phyloP scores from a whole-genome alignment of 345 rosid genomes.

The Lumnitzera racemosa region DNA sequence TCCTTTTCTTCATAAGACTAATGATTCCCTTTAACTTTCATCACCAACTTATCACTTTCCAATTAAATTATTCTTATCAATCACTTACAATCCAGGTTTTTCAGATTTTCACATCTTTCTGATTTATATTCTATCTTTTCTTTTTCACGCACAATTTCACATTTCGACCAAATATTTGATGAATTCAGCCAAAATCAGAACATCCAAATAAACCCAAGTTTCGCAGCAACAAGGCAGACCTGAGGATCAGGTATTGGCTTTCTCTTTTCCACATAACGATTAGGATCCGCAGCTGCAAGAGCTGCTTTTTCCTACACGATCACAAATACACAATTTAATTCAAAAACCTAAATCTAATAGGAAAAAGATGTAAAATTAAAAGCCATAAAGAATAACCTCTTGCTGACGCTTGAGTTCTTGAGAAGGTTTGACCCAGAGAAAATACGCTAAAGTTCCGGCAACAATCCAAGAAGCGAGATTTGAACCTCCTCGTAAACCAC shows the following conservation, averaged over 20 bases:
- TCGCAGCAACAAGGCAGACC: slow-evolving; percentile 23
- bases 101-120: too few relatives aligned
- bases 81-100: too few relatives aligned
- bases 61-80: too few relatives aligned
- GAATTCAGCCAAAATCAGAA: too few relatives aligned
- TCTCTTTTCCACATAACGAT: slow-evolving; percentile 61
- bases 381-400: slow-evolving; percentile 29
- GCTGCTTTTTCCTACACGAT: slow-evolving; percentile 58
- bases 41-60: too few relatives aligned
- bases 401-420: slow-evolving; percentile 81
- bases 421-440: slow-evolving; percentile 88
- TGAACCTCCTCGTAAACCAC: slow-evolving; percentile 73
- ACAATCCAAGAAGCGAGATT: slow-evolving; percentile 85
- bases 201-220: too few relatives aligned
- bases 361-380: not conserved
- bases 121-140: too few relatives aligned
- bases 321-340: not conserved
- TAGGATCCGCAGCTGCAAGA: slow-evolving; percentile 62
- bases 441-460: slow-evolving; percentile 88
- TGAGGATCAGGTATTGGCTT: slow-evolving; percentile 83
- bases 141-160: too few relatives aligned
- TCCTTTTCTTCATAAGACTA: too few relatives aligned
- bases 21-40: too few relatives aligned
- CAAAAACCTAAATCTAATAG: not conserved
- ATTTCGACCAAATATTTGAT: too few relatives aligned